phyloP scores from a whole-genome alignment of 345 rosid species.

The Eucalyptus shirleyi region DNA sequence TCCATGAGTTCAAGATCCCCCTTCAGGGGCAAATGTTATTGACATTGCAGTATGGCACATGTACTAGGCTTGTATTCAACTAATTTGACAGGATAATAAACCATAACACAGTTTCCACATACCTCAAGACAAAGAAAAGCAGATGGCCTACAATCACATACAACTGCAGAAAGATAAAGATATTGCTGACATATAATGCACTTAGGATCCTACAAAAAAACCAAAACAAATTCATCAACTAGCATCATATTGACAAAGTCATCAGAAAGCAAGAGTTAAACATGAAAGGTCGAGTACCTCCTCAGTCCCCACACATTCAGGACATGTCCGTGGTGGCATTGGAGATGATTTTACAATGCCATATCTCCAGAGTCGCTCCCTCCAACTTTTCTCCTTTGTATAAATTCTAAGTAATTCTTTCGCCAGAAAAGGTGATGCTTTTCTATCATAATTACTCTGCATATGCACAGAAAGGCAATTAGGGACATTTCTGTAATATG shows the following conservation, averaged over 20 bases:
- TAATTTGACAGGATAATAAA: neutral
- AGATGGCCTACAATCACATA: constrained; percentile 74
- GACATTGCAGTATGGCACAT: neutral
- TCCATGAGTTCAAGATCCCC: neutral
- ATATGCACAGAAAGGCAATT: neutral
- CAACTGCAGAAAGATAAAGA: constrained; percentile 80
- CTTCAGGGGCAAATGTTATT: neutral
- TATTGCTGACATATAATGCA: constrained; percentile 88
- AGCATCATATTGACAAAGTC: neutral
- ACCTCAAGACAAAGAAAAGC: constrained; percentile 90
- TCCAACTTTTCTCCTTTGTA: constrained; percentile 55
- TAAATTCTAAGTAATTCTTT: constrained; percentile 65
- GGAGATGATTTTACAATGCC: constrained; percentile 74
- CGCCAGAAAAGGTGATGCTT: constrained; percentile 54
- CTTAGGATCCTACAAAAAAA: constrained; percentile 61
- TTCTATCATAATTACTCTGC: constrained; percentile 35
- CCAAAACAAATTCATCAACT: neutral
- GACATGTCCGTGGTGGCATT: constrained; percentile 48
- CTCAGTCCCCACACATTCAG: constrained; percentile 80
- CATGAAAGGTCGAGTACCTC: constrained; percentile 40
- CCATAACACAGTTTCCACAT: neutral
- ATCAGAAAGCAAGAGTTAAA: neutral
- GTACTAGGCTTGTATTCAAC: neutral
- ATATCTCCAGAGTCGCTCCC: constrained; percentile 78
- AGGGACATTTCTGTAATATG: neutral